Percentiles rank a stretch among this genome's conserved stretches.
Conservation (phyloP, 116 monocot genomes). For the Iris pallida region DNA sequence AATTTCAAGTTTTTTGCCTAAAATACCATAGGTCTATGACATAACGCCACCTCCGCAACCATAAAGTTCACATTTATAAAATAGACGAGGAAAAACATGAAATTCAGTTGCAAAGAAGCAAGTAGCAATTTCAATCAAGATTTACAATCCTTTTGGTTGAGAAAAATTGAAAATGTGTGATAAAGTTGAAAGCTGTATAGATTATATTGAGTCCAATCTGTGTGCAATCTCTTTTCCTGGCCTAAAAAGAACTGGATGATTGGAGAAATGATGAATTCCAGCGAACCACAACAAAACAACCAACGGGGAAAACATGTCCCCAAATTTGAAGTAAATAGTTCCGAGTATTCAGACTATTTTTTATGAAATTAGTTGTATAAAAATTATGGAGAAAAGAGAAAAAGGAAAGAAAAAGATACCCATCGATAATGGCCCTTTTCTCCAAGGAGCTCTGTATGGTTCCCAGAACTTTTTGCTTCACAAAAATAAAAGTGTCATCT, state of each 20-base stretch:
- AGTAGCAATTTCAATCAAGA: not conserved
- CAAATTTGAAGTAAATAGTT: too few relatives aligned
- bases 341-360: too few relatives aligned
- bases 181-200: not conserved
- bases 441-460: conserved; percentile 8
- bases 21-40: too few relatives aligned
- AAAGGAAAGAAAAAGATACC: conserved; percentile 31
- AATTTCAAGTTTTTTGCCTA: too few relatives aligned
- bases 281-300: not conserved
- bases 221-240: too few relatives aligned
- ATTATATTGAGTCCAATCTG: not conserved
- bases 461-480: conserved; percentile 8
- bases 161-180: not conserved
- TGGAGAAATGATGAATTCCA: not conserved
- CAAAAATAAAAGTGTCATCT: conserved; percentile 4
- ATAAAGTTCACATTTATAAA: too few relatives aligned
- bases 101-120: not conserved
- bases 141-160: not conserved
- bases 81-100: not conserved
- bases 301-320: not conserved
- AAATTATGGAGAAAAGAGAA: not conserved
- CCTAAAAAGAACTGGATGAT: not conserved
- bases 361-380: too few relatives aligned
- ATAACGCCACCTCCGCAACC: too few relatives aligned
- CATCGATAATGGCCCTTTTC: conserved; percentile 18